Evolutionary conservation across 805 yeast genomes (phyloP).

Genomic region (Wickerhamia fluorescens): DNA sequence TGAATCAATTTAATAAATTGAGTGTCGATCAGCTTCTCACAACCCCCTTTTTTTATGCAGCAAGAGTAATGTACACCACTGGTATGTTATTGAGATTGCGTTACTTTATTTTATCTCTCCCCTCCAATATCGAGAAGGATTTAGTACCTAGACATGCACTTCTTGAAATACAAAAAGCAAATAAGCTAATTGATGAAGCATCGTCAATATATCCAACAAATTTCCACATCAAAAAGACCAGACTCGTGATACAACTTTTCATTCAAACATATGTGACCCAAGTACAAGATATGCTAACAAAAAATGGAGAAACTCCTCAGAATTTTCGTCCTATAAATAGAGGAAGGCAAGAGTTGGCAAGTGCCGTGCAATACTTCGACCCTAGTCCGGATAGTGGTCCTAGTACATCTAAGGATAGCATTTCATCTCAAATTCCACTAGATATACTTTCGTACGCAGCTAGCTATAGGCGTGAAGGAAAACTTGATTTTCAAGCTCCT

Average conservation of each 20-base stretch:
- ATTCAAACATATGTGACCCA: conserved; percentile 57
- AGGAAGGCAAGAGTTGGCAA: neutral
- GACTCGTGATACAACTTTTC: conserved; percentile 51
- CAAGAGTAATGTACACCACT: conserved; percentile 56
- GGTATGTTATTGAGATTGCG: conserved; percentile 56
- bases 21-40: conserved; percentile 42
- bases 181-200: conserved; percentile 22
- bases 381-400: neutral
- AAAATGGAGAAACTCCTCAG: conserved; percentile 12
- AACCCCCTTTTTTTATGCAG: conserved; percentile 50
- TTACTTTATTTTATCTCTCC: conserved; percentile 47
- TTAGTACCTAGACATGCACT: conserved; percentile 43
- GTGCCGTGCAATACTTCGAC: conserved; percentile 1
- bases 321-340: conserved; percentile 11
- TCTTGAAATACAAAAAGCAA: conserved; percentile 22
- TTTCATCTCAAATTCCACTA: conserved; percentile 22
- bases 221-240: conserved; percentile 45
- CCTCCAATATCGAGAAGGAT: conserved; percentile 37
- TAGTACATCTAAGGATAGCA: neutral
- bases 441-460: conserved; percentile 39
- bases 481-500: no score
- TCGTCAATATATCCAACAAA: conserved; percentile 29
- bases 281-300: conserved; percentile 28
- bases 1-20: conserved; percentile 42
- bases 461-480: conserved; percentile 21